Conservation (phyloP, 2,329 filamentous ascomycete genomes). For the Claviceps monticola region DNA sequence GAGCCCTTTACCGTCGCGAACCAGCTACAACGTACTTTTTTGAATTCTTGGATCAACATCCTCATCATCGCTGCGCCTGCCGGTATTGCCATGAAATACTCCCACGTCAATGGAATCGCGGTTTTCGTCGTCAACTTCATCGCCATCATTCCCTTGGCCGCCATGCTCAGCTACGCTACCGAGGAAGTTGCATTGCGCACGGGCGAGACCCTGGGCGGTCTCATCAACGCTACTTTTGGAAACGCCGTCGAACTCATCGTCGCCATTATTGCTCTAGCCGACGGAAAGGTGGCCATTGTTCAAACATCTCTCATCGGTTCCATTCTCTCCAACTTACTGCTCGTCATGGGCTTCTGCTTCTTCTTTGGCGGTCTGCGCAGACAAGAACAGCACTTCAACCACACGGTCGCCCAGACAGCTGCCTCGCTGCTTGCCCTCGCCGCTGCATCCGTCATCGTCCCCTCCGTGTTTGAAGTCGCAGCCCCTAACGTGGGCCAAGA, state of each 20-base stretch:
- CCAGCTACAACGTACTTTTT: slow-evolving; percentile 59
- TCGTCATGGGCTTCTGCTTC: slow-evolving; percentile 87
- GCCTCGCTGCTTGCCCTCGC: slow-evolving; percentile 67
- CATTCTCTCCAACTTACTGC: slow-evolving; percentile 78
- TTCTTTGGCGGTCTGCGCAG: slow-evolving; percentile 74
- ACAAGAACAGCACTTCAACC: slow-evolving; percentile 78
- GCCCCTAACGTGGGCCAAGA: slow-evolving; percentile 22
- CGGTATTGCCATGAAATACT: slow-evolving; percentile 63
- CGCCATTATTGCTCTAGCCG: slow-evolving; percentile 64
- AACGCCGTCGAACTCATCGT: slow-evolving; percentile 87
- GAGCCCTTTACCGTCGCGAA: slow-evolving; percentile 45
- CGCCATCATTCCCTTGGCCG: slow-evolving; percentile 80
- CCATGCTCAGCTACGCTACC: slow-evolving; percentile 74
- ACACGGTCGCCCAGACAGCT: slow-evolving; percentile 80
- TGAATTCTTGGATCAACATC: slow-evolving; percentile 79
- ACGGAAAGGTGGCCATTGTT: slow-evolving; percentile 68
- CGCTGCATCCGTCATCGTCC: slow-evolving; percentile 73
- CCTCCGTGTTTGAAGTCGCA: slow-evolving; percentile 63
- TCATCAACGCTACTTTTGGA: slow-evolving; percentile 86
- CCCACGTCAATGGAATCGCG: slow-evolving; percentile 41
- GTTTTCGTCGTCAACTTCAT: slow-evolving; percentile 88
- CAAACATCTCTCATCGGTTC: slow-evolving; percentile 86
- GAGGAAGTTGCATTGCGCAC: slow-evolving; percentile 75
- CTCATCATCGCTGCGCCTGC: slow-evolving; percentile 65
- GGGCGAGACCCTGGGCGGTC: slow-evolving; percentile 74